Base-by-base conservation (phyloP, 345 rosid genomes). In the Litchi chinensis region DNA sequence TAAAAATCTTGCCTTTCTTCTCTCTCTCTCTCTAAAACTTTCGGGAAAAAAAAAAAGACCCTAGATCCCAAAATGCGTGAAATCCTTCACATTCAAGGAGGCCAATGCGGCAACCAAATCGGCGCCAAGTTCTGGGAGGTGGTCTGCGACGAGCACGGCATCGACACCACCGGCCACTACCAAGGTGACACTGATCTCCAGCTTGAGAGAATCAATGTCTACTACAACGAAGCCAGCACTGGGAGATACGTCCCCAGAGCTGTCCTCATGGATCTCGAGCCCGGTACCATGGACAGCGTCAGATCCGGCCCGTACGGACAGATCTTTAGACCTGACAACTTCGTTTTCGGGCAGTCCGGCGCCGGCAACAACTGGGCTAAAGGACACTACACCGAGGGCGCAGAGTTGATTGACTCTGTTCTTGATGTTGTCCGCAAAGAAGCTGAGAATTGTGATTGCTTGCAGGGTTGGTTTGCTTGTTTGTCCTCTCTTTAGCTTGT, bases 351-450 rank as follows among this genome's bases (percentile, higher is more conserved):
- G 4, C 84, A 87, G 75, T 84, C 89, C 40, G 89, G 89, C 15
- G 89, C 89, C 5, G 87, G 87, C 19, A 87, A 87, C 80, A 87
- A 87, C 77, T 87, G 89, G 86, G 87, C 87, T 40, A 82, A 87
- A 74, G 87, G 88, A 0, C 88, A 79, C 66, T 83, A 86, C 67
- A 86, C 87, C 6, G 83, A 86, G 26, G 89, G 87, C 5, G 89
- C 87, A 0, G 85, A 83, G 82, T 59, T 86, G 80, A 86, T 86
- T 50, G 86, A 86, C 72, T 81, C 82, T 3, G 87, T 83, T 46
- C 85, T 86, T 26, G 89, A 83, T 65, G 87, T 86, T 72, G 89
- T 86, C 10, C 82, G 89, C 10, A 83, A 83, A 57, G 87, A 86
- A 71, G 89, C 80, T 5, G 87, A 86, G 83, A 82, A 82, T 65